Percentiles rank a stretch among this genome's conserved stretches.
Conservation (phyloP, 345 rosid genomes). For the Stellera chamaejasme region DNA sequence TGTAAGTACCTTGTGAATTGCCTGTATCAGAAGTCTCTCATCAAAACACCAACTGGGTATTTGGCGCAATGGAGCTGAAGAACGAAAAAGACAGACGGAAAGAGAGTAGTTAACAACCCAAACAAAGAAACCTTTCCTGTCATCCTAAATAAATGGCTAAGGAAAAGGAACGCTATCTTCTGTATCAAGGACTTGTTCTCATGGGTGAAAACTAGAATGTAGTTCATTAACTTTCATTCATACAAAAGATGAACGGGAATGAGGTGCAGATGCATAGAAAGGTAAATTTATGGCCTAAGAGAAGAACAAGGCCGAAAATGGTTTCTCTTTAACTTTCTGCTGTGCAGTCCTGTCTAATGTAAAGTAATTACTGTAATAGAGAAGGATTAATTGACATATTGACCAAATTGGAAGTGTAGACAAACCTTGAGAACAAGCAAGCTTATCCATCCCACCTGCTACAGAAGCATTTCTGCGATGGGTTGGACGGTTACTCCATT, state of each 20-base stretch:
- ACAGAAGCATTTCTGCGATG: conserved; percentile 73
- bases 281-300: no score
- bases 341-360: no score
- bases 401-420: background rate
- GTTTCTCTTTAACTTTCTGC: no score
- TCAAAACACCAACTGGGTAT: conserved; percentile 73
- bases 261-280: background rate
- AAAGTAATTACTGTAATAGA: no score
- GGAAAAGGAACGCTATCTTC: background rate
- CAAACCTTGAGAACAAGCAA: conserved; percentile 44
- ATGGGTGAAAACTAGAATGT: no score
- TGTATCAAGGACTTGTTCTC: no score
- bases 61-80: conserved; percentile 52
- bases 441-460: conserved; percentile 49
- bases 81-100: background rate
- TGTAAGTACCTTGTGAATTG: conserved; percentile 64
- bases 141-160: no score
- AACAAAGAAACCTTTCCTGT: background rate
- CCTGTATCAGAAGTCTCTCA: conserved; percentile 74
- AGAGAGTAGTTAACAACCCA: background rate
- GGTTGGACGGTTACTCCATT: conserved; percentile 36
- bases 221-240: background rate
- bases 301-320: no score
- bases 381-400: no score
- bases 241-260: background rate